phyloP scores from a whole-genome alignment of 2,329 filamentous ascomycete genomes.

The Hymenoscyphus infarciens region DNA sequence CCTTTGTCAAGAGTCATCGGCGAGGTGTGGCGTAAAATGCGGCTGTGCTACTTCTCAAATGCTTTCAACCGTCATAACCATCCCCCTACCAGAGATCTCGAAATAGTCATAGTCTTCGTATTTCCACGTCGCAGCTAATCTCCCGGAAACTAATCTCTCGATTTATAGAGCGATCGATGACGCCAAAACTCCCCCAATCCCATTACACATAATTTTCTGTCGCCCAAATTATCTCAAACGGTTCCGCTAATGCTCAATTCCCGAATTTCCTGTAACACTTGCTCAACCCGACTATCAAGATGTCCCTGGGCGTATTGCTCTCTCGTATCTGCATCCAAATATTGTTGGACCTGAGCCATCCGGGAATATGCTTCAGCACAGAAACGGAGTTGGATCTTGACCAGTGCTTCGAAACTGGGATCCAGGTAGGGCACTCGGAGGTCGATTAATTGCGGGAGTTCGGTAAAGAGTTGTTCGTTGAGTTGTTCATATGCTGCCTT shows the following conservation, averaged over 20 bases:
- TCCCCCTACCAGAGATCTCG: background rate
- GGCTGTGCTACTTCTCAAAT: constrained; percentile 5
- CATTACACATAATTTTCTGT: constrained; percentile 3
- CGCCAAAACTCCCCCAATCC: constrained; percentile 24
- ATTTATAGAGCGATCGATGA: constrained; percentile 9
- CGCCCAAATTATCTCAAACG: constrained; percentile 42
- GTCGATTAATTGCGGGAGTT: constrained; percentile 94
- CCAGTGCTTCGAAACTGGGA: constrained; percentile 92
- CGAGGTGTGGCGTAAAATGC: constrained; percentile 16
- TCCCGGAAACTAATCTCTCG: background rate
- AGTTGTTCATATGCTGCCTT: constrained; percentile 91
- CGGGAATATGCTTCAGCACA: constrained; percentile 96
- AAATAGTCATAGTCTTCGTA: constrained; percentile 1
- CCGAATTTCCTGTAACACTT: constrained; percentile 94
- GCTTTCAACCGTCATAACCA: background rate
- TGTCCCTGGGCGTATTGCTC: constrained; percentile 95
- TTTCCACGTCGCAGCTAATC: background rate
- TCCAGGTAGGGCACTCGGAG: constrained; percentile 95
- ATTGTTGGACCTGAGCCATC: constrained; percentile 99
- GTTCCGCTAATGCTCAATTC: constrained; percentile 87
- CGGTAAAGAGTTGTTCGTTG: constrained; percentile 90
- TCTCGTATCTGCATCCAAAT: constrained; percentile 89
- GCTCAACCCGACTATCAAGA: constrained; percentile 85
- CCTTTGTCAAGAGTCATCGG: constrained; percentile 18
- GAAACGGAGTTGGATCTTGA: constrained; percentile 97